Evolutionary conservation across 352 stramenopile species (phyloP), one percentile per base, ranked within the genome.

Genomic region (Phytophthora sp.): DNA sequence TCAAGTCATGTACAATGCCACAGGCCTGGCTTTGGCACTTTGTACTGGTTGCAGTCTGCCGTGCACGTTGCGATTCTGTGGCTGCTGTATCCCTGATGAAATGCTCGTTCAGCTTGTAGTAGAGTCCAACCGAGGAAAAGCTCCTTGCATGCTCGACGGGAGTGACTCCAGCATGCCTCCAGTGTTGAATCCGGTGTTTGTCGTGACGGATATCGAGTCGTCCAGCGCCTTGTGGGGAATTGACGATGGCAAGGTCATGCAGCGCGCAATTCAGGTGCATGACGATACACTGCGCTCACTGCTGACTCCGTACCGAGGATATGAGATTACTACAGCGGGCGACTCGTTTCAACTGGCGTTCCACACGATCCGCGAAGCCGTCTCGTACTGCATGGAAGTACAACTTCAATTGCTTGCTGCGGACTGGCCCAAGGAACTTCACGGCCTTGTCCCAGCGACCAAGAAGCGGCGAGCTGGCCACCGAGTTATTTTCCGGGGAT

Each of bases 311-410:
- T 77, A 90, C 33, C 72, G 73, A 35, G 84, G 84, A 11, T 93
- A 93, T 52, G 84, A 93, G 58, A 89, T 93, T 58, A 91, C 84
- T 26, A 93, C 84, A 1, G 72, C 69, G 0, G 84, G 84, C 2
- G 84, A 93, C 26, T 74, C 84, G 3, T 93, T 93, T 63, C 82
- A 91, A 20, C 35, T 93, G 15, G 82, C 79, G 3, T 93, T 93
- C 42, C 84, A 88, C 55, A 88, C 74, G 24, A 79, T 89, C 35
- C 66, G 62, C 3, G 84, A 93, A 42, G 84, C 82, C 0, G 76
- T 88, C 4, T 75, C 73, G 8, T 90, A 90, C 46, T 86, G 76
- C 42, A 27, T 90, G n/a, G 73, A 84, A 24, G 78, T 88, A 4
- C 82, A 90, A 58, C 52, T 88, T 31, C 69, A 83, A 21, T 57